These are phyloP conservation scores for Artemisia annua DNA, from an alignment of 129 eudicot genomes.

Conservation along the genomic window DNA sequence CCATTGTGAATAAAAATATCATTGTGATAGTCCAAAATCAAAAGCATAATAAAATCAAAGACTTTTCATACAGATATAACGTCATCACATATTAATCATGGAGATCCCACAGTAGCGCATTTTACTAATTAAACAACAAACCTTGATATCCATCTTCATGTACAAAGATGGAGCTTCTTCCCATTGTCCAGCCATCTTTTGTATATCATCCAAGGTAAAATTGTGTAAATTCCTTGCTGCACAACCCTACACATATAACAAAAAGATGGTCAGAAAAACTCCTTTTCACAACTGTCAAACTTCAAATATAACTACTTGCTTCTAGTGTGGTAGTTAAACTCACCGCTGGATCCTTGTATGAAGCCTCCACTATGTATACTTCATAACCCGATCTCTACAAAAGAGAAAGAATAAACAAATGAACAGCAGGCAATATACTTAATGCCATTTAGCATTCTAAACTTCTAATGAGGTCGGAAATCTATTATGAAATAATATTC, in stretches of 20 bases:
- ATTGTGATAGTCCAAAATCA: too few species aligned
- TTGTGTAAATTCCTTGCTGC: constrained; percentile 98
- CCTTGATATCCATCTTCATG: constrained; percentile 83
- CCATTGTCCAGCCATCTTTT: constrained; percentile 83
- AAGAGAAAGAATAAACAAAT: constrained; percentile 21
- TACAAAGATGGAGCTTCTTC: constrained; percentile 94
- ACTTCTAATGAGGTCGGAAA: constrained; percentile 7
- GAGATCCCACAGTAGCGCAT: too few species aligned
- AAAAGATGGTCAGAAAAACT: constrained; percentile 8
- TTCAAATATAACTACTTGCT: constrained; percentile 1
- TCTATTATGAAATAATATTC: constrained; percentile 6
- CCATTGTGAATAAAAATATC: too few species aligned
- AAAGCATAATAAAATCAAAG: too few species aligned
- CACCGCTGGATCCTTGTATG: constrained; percentile 95
- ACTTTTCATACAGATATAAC: too few species aligned
- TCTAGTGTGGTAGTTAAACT: constrained; percentile 28
- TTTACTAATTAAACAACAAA: constrained; percentile 15
- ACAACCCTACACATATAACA: constrained; percentile 65
- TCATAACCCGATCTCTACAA: constrained; percentile 95
- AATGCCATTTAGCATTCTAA: constrained; percentile 11
- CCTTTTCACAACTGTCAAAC: constrained; percentile 1
- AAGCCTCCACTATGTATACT: constrained; percentile 85
- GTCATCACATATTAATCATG: too few species aligned
- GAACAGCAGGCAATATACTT: constrained; percentile 7
- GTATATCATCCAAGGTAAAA: constrained; percentile 64